A percentile compares a stretch with the other conserved stretches of the same genome.
Conservation (phyloP, 371 early-diverging fungal genomes). For the Lichtheimia ramosa region DNA sequence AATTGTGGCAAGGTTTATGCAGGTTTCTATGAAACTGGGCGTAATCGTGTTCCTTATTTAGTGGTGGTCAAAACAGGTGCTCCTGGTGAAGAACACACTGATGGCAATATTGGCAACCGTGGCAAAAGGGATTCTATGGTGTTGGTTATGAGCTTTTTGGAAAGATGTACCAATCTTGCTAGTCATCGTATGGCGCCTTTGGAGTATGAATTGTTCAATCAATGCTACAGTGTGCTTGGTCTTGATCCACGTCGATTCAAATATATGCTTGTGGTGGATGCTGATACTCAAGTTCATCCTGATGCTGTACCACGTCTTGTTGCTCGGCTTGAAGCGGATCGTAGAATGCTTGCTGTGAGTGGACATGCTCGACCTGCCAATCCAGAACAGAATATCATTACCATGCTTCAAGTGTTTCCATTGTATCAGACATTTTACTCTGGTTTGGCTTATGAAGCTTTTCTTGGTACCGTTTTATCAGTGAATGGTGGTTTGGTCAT, state of each 20-base stretch:
- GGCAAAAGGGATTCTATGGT: conserved; percentile 53
- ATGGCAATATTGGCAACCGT: conserved; percentile 33
- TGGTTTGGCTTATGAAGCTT: conserved; percentile 45
- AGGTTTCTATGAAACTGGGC: conserved; percentile 48
- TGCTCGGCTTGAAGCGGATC: conserved; percentile 36
- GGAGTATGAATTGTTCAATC: conserved; percentile 49
- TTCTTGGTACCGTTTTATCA: conserved; percentile 35
- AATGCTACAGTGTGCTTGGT: conserved; percentile 46
- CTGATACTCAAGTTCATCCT: conserved; percentile 44
- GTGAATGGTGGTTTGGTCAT: conserved; percentile 46
- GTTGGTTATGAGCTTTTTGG: conserved; percentile 41
- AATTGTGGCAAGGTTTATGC: conserved; percentile 50
- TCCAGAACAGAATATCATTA: conserved; percentile 44
- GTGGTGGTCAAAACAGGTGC: conserved; percentile 47
- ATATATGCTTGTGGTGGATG: conserved; percentile 48
- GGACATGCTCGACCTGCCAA: conserved; percentile 51
- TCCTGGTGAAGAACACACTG: conserved; percentile 18
- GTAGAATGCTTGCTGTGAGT: conserved; percentile 43
- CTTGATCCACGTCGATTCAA: conserved; percentile 49
- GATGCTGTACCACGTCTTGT: conserved; percentile 38
- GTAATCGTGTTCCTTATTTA: conserved; percentile 49
- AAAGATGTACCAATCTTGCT: conserved; percentile 46
- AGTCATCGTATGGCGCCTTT: conserved; percentile 39
- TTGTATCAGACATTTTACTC: conserved; percentile 42
- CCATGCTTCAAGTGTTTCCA: conserved; percentile 53